A percentile compares a stretch with the other conserved stretches of the same genome.
phyloP scores from a whole-genome alignment of 306 rosid species.

The Vigna reflexopilosa region DNA sequence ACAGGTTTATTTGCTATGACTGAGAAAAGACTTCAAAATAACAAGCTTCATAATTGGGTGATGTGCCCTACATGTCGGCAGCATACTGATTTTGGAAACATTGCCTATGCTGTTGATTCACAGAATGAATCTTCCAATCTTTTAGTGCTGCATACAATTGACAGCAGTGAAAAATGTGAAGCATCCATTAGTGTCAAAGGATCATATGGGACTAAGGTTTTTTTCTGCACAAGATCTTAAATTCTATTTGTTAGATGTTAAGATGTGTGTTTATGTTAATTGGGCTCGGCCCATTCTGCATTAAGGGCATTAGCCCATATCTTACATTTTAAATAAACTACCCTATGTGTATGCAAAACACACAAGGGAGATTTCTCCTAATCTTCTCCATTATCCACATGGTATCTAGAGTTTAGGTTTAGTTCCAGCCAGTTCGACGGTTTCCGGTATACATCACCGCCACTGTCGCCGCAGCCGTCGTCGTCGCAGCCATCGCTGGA shows the following conservation, averaged over 20 bases:
- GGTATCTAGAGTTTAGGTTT: too few relatives aligned
- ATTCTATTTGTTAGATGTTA: not conserved
- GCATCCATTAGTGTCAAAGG: constrained; percentile 74
- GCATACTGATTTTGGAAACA: constrained; percentile 82
- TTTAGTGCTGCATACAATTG: constrained; percentile 48
- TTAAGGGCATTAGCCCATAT: too few relatives aligned
- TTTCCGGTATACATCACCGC: too few relatives aligned
- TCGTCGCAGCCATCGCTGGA: too few relatives aligned
- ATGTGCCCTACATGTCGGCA: constrained; percentile 98
- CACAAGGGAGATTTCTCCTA: too few relatives aligned
- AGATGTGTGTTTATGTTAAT: too few relatives aligned
- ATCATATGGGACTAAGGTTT: constrained; percentile 95
- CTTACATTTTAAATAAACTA: too few relatives aligned
- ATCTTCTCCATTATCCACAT: too few relatives aligned
- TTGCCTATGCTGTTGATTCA: constrained; percentile 86
- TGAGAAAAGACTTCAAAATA: constrained; percentile 61
- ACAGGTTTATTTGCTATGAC: constrained; percentile 92
- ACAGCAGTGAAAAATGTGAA: constrained; percentile 63
- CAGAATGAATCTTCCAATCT: constrained; percentile 59
- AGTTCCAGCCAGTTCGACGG: too few relatives aligned
- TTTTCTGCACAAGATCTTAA: constrained; percentile 14
- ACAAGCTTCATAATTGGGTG: constrained; percentile 77
- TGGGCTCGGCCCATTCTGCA: too few relatives aligned
- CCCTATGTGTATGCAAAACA: too few relatives aligned
- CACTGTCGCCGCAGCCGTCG: too few relatives aligned